Conservation (phyloP, 73 alveolate genomes). For the Breviolum minutum region DNA sequence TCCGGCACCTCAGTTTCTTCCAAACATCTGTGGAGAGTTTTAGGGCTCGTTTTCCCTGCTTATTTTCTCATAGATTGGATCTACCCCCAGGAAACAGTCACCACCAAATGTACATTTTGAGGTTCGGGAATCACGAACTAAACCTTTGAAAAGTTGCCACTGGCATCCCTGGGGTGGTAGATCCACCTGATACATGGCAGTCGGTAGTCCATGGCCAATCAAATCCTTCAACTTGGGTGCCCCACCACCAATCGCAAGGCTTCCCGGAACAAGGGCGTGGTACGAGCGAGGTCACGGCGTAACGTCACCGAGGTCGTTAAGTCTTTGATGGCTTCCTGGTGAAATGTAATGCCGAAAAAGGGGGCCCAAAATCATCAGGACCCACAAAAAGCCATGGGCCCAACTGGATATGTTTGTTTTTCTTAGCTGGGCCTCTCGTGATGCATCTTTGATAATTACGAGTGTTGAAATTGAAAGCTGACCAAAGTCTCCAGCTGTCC, state of each 20-base stretch:
- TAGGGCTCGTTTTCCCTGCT: background rate
- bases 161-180: background rate
- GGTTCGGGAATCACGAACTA: background rate
- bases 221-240: background rate
- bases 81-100: background rate
- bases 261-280: conserved; percentile 84
- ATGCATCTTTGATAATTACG: too few species aligned
- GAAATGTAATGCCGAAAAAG: background rate
- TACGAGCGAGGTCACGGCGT: conserved; percentile 43
- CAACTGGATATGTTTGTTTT: too few species aligned
- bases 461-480: too few species aligned
- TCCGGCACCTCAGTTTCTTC: conserved; percentile 50
- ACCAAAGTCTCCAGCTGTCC: too few species aligned
- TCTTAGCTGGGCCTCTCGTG: too few species aligned
- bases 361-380: too few species aligned
- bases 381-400: too few species aligned
- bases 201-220: background rate
- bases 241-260: conserved; percentile 58
- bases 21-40: background rate
- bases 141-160: background rate
- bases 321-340: conserved; percentile 52
- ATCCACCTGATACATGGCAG: background rate
- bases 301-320: conserved; percentile 41
- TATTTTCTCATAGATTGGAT: background rate
- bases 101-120: background rate